Evolutionary conservation across 768 basidiomycete genomes (phyloP), one percentile per base, ranked within the genome.

Genomic region (Suillus variegatus): DNA sequence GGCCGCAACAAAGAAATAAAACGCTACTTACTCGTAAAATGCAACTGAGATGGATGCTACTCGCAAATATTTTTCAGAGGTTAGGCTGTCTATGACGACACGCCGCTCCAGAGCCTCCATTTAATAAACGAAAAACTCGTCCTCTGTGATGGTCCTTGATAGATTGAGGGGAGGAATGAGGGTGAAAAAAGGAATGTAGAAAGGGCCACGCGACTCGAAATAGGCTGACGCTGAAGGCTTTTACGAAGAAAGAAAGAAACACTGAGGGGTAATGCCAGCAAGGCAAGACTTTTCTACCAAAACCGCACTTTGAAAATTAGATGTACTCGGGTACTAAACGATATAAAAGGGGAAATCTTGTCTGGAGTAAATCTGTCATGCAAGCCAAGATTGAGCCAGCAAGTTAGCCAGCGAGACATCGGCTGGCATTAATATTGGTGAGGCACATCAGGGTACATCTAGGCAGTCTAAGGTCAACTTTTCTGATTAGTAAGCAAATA

Each of bases 31-130:
- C 80, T 81, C 80, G 66, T 81, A 81, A 38, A 71, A 70, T 20
- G 77, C 78, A 60, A 81, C 74, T 9, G 80, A 75, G 60, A 81
- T 65, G 18, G 80, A 75, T 52, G 74, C 68, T 60, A 79, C 68
- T 40, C 80, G 76, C 60, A 80, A 65, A 67, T 76, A 79, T 61
- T 64, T 70, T 70, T 76, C 74, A 22, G 76, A 65, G 8, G 25
- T 52, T 10, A 52, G 6, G 20, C 25, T 49, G 57, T 40, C 25
- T 49, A 64, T 62, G 32, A 60, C 9, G 2, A 12, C 5, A 55
- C 18, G 32, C 20, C 9, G 54, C 10, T 13, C 32, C 10, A 35
- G 22, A 49, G 22, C 22, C 22, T 49, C 49, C 49, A 49, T 55
- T 55, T 20, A n/a, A 6, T 55, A 35, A 10, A 35, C 10, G 32